Percentiles rank a stretch among this genome's conserved stretches.
Evolutionary conservation across 2,329 filamentous ascomycete species (phyloP).

Genomic region (Talaromyces amestolkiae): DNA sequence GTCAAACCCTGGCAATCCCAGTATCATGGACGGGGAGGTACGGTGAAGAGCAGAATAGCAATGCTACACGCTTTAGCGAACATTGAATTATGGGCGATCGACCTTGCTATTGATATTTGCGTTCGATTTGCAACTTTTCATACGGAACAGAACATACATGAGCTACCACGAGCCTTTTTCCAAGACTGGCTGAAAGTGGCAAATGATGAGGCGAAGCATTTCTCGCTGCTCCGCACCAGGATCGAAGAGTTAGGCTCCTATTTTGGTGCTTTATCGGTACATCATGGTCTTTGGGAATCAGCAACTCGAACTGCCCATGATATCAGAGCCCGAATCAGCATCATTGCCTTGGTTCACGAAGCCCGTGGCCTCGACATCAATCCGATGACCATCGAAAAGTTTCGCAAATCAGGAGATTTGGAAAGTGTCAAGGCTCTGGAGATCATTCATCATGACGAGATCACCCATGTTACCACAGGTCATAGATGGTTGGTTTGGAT

Average conservation of each 20-base stretch:
- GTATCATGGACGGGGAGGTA: slow-evolving; percentile 43
- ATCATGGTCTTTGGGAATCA: slow-evolving; percentile 48
- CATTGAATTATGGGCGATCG: slow-evolving; percentile 51
- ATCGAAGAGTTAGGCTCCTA: slow-evolving; percentile 47
- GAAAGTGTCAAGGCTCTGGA: slow-evolving; percentile 45
- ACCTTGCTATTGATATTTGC: slow-evolving; percentile 50
- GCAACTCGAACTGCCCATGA: slow-evolving; percentile 45
- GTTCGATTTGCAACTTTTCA: slow-evolving; percentile 47
- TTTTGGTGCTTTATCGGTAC: slow-evolving; percentile 48
- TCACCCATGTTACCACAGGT: slow-evolving; percentile 50
- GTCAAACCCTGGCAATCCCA: slow-evolving; percentile 44
- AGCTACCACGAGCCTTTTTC: slow-evolving; percentile 46
- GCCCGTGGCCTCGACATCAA: slow-evolving; percentile 49
- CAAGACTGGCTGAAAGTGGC: slow-evolving; percentile 52
- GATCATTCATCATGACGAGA: slow-evolving; percentile 50
- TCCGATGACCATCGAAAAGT: slow-evolving; percentile 49
- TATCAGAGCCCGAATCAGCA: slow-evolving; percentile 47
- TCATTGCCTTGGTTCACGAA: slow-evolving; percentile 50
- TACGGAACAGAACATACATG: slow-evolving; percentile 29
- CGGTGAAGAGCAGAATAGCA: slow-evolving; percentile 44
- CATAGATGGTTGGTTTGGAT: slow-evolving; percentile 51
- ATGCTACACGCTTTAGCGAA: slow-evolving; percentile 51
- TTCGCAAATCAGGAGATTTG: slow-evolving; percentile 40
- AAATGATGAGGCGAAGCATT: slow-evolving; percentile 50
- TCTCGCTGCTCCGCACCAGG: slow-evolving; percentile 46